phyloP scores from a whole-genome alignment of 495 filamentous ascomycete genomes.

The Penicillium bialowiezense region DNA sequence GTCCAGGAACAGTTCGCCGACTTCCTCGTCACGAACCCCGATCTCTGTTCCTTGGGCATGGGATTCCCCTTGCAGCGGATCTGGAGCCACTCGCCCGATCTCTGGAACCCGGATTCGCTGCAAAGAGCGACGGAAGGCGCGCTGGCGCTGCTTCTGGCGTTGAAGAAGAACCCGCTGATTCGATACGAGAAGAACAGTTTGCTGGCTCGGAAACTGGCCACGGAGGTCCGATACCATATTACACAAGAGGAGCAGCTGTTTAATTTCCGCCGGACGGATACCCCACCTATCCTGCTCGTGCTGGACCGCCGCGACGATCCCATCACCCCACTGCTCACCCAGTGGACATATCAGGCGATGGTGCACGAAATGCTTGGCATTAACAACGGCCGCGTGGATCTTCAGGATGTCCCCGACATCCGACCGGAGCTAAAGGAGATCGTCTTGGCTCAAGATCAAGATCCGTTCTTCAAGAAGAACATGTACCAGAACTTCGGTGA shows the following conservation, averaged over 20 bases:
- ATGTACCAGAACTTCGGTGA: slow-evolving; percentile 99
- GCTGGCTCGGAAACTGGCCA: slow-evolving; percentile 86
- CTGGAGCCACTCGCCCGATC: slow-evolving; percentile 72
- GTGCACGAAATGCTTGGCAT: slow-evolving; percentile 95
- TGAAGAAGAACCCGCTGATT: slow-evolving; percentile 96
- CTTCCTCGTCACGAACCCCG: slow-evolving; percentile 91
- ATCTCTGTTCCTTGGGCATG: slow-evolving; percentile 81
- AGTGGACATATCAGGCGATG: slow-evolving; percentile 99
- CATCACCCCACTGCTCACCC: slow-evolving; percentile 89
- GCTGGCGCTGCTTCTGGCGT: slow-evolving; percentile 73
- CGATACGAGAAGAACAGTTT: slow-evolving; percentile 91
- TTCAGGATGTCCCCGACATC: slow-evolving; percentile 83
- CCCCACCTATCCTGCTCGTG: slow-evolving; percentile 86
- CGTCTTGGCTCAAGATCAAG: slow-evolving; percentile 93
- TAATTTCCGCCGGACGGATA: slow-evolving; percentile 94
- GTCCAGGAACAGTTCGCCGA: slow-evolving; percentile 97
- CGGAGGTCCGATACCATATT: slow-evolving; percentile 86
- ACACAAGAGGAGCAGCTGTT: slow-evolving; percentile 97
- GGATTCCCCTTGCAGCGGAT: slow-evolving; percentile 71
- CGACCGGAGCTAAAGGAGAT: slow-evolving; percentile 92
- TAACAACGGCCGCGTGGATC: slow-evolving; percentile 84
- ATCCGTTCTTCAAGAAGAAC: slow-evolving; percentile 99
- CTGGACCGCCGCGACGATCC: slow-evolving; percentile 93
- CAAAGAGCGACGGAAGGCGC: slow-evolving; percentile 82
- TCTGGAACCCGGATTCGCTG: slow-evolving; percentile 85